phyloP scores from a whole-genome alignment of 257 asterid species.

The Solanum dulcamara region DNA sequence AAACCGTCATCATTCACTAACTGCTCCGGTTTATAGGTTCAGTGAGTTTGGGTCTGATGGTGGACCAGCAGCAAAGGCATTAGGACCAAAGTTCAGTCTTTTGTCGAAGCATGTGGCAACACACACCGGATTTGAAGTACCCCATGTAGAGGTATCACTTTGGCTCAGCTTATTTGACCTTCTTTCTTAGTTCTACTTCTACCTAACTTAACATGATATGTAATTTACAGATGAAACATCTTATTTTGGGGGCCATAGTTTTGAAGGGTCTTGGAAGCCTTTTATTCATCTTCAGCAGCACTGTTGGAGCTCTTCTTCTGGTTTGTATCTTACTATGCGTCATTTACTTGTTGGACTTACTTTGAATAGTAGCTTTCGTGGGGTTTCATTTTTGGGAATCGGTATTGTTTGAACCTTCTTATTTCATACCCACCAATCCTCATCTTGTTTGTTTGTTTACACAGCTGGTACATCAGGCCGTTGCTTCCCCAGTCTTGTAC shows the following conservation, averaged over 20 bases:
- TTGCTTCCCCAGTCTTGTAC: slow-evolving; percentile 58
- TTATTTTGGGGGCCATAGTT: slow-evolving; percentile 59
- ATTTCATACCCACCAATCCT: neutral
- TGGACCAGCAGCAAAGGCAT: slow-evolving; percentile 66
- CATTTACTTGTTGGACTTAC: neutral
- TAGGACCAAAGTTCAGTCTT: slow-evolving; percentile 55
- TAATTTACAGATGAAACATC: slow-evolving; percentile 50
- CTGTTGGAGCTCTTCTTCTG: slow-evolving; percentile 76
- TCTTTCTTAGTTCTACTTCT: neutral
- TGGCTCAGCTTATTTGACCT: neutral
- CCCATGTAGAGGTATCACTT: slow-evolving; percentile 62
- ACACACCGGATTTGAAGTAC: slow-evolving; percentile 50
- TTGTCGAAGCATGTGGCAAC: slow-evolving; percentile 55
- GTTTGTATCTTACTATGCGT: slow-evolving; percentile 18
- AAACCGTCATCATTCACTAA: neutral
- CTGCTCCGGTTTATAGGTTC: slow-evolving; percentile 34
- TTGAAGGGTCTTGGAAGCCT: slow-evolving; percentile 80
- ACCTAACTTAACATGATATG: neutral
- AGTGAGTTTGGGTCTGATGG: slow-evolving; percentile 79
- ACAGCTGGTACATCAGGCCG: slow-evolving; percentile 75
- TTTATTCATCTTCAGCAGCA: slow-evolving; percentile 70
- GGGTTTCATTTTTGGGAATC: neutral
- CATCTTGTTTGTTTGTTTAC: neutral
- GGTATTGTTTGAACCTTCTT: neutral
- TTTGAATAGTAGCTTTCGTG: neutral